Percentiles rank a stretch among this genome's conserved stretches.
Conservation (phyloP, 805 yeast species). For the Yarrowia bubula region DNA sequence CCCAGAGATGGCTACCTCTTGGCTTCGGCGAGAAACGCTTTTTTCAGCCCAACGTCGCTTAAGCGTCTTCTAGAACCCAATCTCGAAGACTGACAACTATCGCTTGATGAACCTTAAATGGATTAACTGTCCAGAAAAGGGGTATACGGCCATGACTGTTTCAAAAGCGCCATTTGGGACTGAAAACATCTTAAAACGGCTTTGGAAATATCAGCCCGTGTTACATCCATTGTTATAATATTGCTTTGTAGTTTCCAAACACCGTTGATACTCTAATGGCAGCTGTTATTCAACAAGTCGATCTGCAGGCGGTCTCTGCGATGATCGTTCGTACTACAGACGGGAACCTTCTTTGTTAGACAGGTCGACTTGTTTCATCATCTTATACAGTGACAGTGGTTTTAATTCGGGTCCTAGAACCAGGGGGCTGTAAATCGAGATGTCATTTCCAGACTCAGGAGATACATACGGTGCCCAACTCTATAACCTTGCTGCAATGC, state of each 20-base stretch:
- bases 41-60: not conserved
- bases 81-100: not conserved
- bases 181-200: not conserved
- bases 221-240: not conserved
- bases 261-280: not conserved
- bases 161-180: not conserved
- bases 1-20: not conserved
- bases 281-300: not conserved
- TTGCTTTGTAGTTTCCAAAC: not conserved
- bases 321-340: not conserved
- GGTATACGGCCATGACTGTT: not conserved
- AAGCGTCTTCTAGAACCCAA: conserved; percentile 1
- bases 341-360: not conserved
- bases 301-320: not conserved
- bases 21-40: not conserved
- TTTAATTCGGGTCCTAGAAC: not conserved
- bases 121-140: not conserved
- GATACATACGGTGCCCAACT: not conserved
- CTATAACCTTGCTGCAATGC: not conserved
- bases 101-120: not conserved
- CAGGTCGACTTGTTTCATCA: not conserved
- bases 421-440: not conserved
- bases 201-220: not conserved
- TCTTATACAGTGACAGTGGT: not conserved
- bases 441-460: not conserved